A percentile compares a stretch with the other conserved stretches of the same genome.
Conservation (phyloP, 257 asterid species). For the Prunella vulgaris region DNA sequence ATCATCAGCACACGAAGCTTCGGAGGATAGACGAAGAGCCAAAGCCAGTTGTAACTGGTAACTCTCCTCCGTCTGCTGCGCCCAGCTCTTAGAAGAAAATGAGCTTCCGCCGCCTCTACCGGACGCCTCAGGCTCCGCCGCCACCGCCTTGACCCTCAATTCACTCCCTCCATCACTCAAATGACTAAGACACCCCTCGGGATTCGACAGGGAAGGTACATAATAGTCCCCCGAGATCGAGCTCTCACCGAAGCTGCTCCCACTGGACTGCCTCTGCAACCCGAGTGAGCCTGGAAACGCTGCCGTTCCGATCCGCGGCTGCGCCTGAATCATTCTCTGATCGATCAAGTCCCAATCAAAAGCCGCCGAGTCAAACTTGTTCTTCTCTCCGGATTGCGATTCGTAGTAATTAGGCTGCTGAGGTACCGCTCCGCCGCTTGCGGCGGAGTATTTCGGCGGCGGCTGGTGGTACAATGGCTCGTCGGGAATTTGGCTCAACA, state of each 20-base stretch:
- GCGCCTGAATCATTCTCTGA: constrained; percentile 48
- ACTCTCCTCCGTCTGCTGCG: constrained; percentile 93
- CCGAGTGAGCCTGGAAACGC: constrained; percentile 48
- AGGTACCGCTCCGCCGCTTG: constrained; percentile 28
- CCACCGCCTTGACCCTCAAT: constrained; percentile 40
- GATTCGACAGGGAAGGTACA: constrained; percentile 53
- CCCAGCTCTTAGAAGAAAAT: constrained; percentile 76
- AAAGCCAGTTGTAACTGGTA: constrained; percentile 80
- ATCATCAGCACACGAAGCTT: constrained; percentile 72
- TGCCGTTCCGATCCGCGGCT: constrained; percentile 52
- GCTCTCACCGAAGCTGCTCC: constrained; percentile 71
- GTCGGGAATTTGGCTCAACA: constrained; percentile 62
- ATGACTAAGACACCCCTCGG: constrained; percentile 35
- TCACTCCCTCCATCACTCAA: constrained; percentile 45
- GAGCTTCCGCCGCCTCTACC: constrained; percentile 45
- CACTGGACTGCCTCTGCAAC: constrained; percentile 77
- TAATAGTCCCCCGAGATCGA: constrained; percentile 63
- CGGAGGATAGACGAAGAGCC: constrained; percentile 76
- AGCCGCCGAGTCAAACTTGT: constrained; percentile 32
- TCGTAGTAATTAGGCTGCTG: constrained; percentile 41
- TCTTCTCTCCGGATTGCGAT: constrained; percentile 59
- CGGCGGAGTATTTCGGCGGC: constrained; percentile 32
- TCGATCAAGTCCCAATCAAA: constrained; percentile 68
- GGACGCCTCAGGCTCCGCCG: constrained; percentile 32
- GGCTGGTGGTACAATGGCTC: constrained; percentile 41